Percentiles rank a stretch among this genome's conserved stretches.
These are phyloP conservation scores for Vaccinium myrtillus DNA, from an alignment of 148 eudicot genomes.

Conservation along the genomic window DNA sequence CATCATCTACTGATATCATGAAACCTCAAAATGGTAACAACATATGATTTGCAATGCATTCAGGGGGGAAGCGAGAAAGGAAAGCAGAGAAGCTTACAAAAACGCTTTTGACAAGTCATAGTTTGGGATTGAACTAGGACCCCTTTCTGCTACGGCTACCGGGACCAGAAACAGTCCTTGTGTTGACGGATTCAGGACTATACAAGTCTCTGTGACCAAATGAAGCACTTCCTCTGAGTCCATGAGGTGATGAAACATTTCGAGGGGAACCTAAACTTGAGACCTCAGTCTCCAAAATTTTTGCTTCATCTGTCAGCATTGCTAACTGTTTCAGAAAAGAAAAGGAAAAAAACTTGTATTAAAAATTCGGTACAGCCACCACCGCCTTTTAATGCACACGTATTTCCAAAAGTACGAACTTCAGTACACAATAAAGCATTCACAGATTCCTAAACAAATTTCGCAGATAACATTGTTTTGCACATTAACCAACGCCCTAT, in stretches of 20 bases:
- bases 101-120: background rate
- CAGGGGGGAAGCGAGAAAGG: background rate
- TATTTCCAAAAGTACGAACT: background rate
- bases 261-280: conserved; percentile 59
- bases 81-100: background rate
- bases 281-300: conserved; percentile 61
- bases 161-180: conserved; percentile 47
- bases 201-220: conserved; percentile 36
- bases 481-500: background rate
- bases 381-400: background rate
- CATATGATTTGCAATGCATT: background rate
- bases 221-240: conserved; percentile 53
- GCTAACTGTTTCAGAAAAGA: conserved; percentile 44
- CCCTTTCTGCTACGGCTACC: conserved; percentile 56
- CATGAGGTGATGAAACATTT: conserved; percentile 44
- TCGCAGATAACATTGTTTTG: background rate
- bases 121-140: conserved; percentile 18
- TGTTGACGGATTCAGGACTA: conserved; percentile 36
- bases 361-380: background rate
- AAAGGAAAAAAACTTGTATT: background rate
- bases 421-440: background rate
- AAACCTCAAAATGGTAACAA: conserved; percentile 4
- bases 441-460: background rate
- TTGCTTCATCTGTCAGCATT: conserved; percentile 72
- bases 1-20: conserved; percentile 14